These are phyloP conservation scores for Paraleonurus japonicus DNA, from an alignment of 257 asterid species.

Conservation along the genomic window DNA sequence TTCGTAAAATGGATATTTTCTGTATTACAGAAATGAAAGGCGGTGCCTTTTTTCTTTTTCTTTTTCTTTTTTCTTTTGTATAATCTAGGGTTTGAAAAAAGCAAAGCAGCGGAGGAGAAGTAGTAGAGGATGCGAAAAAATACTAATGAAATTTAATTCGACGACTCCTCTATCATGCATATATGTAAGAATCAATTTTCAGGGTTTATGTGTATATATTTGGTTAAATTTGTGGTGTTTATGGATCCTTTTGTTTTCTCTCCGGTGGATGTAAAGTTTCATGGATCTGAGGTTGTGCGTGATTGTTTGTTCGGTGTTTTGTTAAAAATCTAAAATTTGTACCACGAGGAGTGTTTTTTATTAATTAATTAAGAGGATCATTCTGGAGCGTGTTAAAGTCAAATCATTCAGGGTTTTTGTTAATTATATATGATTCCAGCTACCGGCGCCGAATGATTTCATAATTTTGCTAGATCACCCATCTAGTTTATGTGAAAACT, in stretches of 20 bases:
- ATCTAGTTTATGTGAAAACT: not conserved
- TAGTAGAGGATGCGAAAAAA: not conserved
- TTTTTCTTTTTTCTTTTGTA: not conserved
- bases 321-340: not conserved
- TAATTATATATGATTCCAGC: not conserved
- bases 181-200: conserved; percentile 21
- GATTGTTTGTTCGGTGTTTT: not conserved
- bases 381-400: conserved; percentile 23
- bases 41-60: conserved; percentile 15
- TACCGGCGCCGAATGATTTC: not conserved
- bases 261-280: not conserved
- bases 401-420: conserved; percentile 2
- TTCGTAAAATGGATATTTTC: not conserved
- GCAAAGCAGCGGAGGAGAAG: conserved; percentile 12
- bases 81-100: conserved; percentile 34
- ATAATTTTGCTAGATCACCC: not conserved
- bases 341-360: not conserved
- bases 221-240: not conserved
- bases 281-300: conserved; percentile 23
- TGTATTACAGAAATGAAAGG: conserved; percentile 19
- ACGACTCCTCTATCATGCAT: conserved; percentile 23
- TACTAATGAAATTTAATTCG: conserved; percentile 23
- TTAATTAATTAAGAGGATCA: not conserved
- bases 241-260: not conserved
- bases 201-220: not conserved